A percentile compares a stretch with the other conserved stretches of the same genome.
phyloP scores from a whole-genome alignment of 192 early-diverging fungal species.

The Chytriomyces sp. region DNA sequence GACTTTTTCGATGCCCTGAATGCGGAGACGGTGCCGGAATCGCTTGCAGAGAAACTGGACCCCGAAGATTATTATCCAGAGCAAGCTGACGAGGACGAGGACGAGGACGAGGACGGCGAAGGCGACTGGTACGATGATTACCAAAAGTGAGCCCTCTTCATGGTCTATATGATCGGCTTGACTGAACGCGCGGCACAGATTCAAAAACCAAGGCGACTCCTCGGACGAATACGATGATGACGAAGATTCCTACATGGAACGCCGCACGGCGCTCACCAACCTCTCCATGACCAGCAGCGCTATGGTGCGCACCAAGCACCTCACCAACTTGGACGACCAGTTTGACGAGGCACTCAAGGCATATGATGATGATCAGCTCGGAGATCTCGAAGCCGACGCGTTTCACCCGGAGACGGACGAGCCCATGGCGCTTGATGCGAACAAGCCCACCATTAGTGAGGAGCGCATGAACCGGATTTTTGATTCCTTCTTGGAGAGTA shows the following conservation, averaged over 20 bases:
- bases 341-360: conserved; percentile 75
- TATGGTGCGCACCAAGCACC: conserved; percentile 89
- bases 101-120: conserved; percentile 54
- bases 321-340: conserved; percentile 89
- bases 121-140: conserved; percentile 46
- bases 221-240: conserved; percentile 37
- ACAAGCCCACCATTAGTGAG: not conserved
- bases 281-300: conserved; percentile 92
- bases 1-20: conserved; percentile 87
- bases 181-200: not conserved
- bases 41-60: conserved; percentile 7
- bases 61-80: conserved; percentile 19
- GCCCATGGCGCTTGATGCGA: not conserved
- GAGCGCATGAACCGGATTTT: conserved; percentile 44
- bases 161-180: not conserved
- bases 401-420: conserved; percentile 34
- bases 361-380: conserved; percentile 54
- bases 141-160: conserved; percentile 45
- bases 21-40: conserved; percentile 63
- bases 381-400: conserved; percentile 36
- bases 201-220: conserved; percentile 10
- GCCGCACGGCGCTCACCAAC: conserved; percentile 43
- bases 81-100: conserved; percentile 43
- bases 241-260: conserved; percentile 9
- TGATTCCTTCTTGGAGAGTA: conserved; percentile 54